Conservation (phyloP, 352 stramenopile species). For the Globisporangium splendens region DNA sequence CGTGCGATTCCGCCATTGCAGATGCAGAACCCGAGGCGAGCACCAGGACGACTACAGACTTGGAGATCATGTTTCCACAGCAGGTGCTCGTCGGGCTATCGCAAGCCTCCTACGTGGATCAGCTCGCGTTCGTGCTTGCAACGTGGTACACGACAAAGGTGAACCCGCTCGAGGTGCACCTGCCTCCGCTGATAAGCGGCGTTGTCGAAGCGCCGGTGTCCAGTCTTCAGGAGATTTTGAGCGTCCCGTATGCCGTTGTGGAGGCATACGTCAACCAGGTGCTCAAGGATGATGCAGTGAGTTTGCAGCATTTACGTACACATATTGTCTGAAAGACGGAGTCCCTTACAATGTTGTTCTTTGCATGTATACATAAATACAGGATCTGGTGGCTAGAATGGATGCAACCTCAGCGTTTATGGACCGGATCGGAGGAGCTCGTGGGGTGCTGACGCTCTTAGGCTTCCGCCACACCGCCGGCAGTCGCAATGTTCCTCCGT, state of each 20-base stretch:
- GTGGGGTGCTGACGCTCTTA: slow-evolving; percentile 61
- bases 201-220: slow-evolving; percentile 24
- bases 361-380: not conserved
- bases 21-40: not conserved
- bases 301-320: not conserved
- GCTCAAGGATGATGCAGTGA: not conserved
- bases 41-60: not conserved
- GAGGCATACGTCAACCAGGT: slow-evolving; percentile 19
- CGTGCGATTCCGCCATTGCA: not conserved
- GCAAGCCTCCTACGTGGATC: slow-evolving; percentile 25
- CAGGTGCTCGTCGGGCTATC: slow-evolving; percentile 22
- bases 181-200: slow-evolving; percentile 26
- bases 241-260: slow-evolving; percentile 17
- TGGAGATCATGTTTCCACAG: not conserved
- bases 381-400: slow-evolving; percentile 4
- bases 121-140: slow-evolving; percentile 40
- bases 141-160: slow-evolving; percentile 28
- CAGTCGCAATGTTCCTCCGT: slow-evolving; percentile 39
- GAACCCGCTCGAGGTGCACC: slow-evolving; percentile 28
- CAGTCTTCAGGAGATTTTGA: slow-evolving; percentile 29
- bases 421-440: slow-evolving; percentile 39
- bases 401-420: slow-evolving; percentile 25
- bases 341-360: no score
- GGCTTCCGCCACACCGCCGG: slow-evolving; percentile 63
- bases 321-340: not conserved